A percentile compares a stretch with the other conserved stretches of the same genome.
Conservation (phyloP, 1,284 basidiomycete genomes). For the Ganoderma meredithae region DNA sequence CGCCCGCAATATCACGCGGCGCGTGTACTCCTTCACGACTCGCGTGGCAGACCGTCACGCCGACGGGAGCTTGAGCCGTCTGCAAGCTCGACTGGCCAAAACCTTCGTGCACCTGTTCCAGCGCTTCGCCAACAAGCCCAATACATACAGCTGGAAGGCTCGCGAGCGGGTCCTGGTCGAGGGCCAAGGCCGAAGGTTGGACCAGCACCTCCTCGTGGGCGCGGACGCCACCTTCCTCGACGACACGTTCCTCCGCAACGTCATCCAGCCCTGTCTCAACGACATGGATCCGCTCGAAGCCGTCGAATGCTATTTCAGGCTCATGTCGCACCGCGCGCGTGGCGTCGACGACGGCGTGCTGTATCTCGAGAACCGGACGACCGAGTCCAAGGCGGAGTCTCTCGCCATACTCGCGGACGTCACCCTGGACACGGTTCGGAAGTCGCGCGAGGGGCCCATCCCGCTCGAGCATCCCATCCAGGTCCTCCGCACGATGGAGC, state of each 20-base stretch:
- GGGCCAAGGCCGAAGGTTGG: constrained; percentile 20
- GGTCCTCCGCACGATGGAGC: constrained; percentile 27
- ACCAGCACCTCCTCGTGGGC: constrained; percentile 28
- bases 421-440: constrained; percentile 25
- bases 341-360: constrained; percentile 20
- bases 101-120: constrained; percentile 19
- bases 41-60: constrained; percentile 8
- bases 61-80: constrained; percentile 20
- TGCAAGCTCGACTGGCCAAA: constrained; percentile 19
- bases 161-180: constrained; percentile 27
- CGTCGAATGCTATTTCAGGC: constrained; percentile 23
- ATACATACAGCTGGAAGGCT: constrained; percentile 29
- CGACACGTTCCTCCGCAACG: constrained; percentile 28
- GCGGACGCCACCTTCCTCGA: constrained; percentile 29
- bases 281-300: constrained; percentile 25
- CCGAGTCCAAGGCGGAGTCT: constrained; percentile 25
- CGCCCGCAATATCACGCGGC: constrained; percentile 14
- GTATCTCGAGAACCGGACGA: constrained; percentile 23
- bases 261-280: constrained; percentile 29
- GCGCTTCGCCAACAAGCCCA: constrained; percentile 28
- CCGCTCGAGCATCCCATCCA: constrained; percentile 17
- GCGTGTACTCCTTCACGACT: constrained; percentile 16
- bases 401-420: constrained; percentile 28
- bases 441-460: constrained; percentile 17
- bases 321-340: constrained; percentile 29